phyloP scores from a whole-genome alignment of 805 yeast genomes.

The Nakazawaea peltata region DNA sequence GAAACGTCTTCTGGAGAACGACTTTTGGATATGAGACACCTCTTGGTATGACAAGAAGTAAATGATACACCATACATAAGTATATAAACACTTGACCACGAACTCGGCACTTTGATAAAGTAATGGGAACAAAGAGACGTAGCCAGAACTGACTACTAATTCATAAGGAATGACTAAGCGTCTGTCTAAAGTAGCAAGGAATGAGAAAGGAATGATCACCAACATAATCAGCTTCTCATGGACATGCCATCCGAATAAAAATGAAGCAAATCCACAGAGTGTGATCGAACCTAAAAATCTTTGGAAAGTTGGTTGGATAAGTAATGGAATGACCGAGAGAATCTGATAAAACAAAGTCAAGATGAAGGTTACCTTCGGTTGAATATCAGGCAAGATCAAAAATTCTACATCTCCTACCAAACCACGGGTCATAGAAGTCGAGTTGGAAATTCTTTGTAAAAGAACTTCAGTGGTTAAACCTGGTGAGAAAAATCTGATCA shows the following conservation, averaged over 20 bases:
- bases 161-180: slow-evolving; percentile 66
- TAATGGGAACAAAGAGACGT: slow-evolving; percentile 83
- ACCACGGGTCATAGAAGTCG: slow-evolving; percentile 55
- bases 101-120: slow-evolving; percentile 75
- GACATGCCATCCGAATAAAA: slow-evolving; percentile 97
- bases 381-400: slow-evolving; percentile 68
- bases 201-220: slow-evolving; percentile 80
- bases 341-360: slow-evolving; percentile 81
- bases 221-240: slow-evolving; percentile 96
- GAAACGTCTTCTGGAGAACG: slow-evolving; percentile 37
- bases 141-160: slow-evolving; percentile 70
- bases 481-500: slow-evolving; percentile 27
- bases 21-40: slow-evolving; percentile 40
- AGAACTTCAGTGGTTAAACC: slow-evolving; percentile 13
- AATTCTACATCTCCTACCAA: slow-evolving; percentile 87
- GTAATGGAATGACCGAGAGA: slow-evolving; percentile 64
- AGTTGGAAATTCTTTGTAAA: neutral
- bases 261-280: slow-evolving; percentile 85
- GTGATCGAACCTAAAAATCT: slow-evolving; percentile 81
- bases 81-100: slow-evolving; percentile 65
- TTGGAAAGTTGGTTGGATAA: slow-evolving; percentile 64
- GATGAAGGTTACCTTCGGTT: slow-evolving; percentile 70
- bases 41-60: slow-evolving; percentile 67
- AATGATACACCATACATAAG: slow-evolving; percentile 79
- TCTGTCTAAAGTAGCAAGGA: slow-evolving; percentile 63